Percentiles rank a stretch among this genome's conserved stretches.
Conservation (phyloP, 306 rosid species). For the Adenanthera pavonina region DNA sequence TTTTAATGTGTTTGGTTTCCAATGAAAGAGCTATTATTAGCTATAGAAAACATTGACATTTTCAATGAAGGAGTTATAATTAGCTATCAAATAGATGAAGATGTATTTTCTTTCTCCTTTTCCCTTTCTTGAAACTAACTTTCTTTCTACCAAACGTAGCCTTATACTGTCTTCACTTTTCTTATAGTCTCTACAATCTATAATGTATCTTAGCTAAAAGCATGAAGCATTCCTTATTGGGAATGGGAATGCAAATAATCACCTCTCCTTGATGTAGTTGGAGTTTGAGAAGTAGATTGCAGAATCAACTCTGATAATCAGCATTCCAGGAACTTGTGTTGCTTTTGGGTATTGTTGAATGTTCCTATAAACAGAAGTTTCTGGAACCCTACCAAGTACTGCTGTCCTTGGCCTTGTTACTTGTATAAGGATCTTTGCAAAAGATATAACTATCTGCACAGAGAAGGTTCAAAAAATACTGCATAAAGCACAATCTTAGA, state of each 20-base stretch:
- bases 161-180: not conserved
- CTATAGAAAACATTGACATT: too few relatives aligned
- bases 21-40: too few relatives aligned
- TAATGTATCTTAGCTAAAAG: too few relatives aligned
- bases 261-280: conserved; percentile 89
- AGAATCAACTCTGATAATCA: conserved; percentile 83
- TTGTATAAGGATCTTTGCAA: conserved; percentile 76
- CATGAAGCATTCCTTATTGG: not conserved
- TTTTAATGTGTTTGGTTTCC: too few relatives aligned
- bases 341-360: conserved; percentile 74
- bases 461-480: not conserved
- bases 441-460: conserved; percentile 56
- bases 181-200: too few relatives aligned
- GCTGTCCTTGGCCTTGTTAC: conserved; percentile 85
- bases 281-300: conserved; percentile 89
- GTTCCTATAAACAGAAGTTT: conserved; percentile 65
- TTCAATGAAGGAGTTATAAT: too few relatives aligned
- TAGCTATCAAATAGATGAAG: too few relatives aligned
- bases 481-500: not conserved
- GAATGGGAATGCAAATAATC: not conserved
- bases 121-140: too few relatives aligned
- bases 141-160: too few relatives aligned
- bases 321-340: conserved; percentile 54
- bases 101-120: too few relatives aligned
- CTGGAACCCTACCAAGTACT: conserved; percentile 75